Evolutionary conservation across 768 basidiomycete genomes (phyloP), one percentile per base, ranked within the genome.

Genomic region (Suillus clintonianus): DNA sequence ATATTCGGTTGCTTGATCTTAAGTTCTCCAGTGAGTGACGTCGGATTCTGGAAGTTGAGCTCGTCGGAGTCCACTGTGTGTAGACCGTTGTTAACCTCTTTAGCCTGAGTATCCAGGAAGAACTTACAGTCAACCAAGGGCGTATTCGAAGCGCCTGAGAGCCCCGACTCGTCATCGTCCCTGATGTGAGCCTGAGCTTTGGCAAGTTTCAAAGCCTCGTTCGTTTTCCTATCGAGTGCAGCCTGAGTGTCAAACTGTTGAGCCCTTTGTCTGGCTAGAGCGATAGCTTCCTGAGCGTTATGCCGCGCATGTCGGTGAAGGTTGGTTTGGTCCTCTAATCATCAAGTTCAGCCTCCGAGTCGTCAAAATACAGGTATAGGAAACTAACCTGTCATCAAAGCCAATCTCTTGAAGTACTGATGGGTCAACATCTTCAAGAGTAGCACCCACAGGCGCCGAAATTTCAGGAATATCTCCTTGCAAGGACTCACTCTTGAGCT

Each of bases 41-140:
- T 94, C 9, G 97, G 97, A 72, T 99, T 99, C 79, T 98, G 96
- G 88, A 99, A 99, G 78, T 99, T 98, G 43, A 99, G 87, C 72
- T 99, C 97, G 71, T 97, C 95, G 22, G 93, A 94, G 74, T 97
- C 95, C 69, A 97, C 94, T 95, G 64, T 8, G 62, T 4, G 27
- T 13, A 47, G 53, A 57, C 17, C 11, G 48, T 72, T 41, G 64
- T 54, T 30, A 48, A 43, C 65, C 6, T 66, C 13, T 42, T 47
- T 22, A 34, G 27, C 41, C 7, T 58, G 19, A 30, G 7, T 64
- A 59, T 17, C 13, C 41, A 27, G 11, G 55, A 37, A 53, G 54
- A 47, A 75, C 91, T 71, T 77, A 94, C 92, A 80, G 71, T 94
- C 92, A 60, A 94, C 85, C 10, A 93, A 81, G 61, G 87, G 83